Evolutionary conservation across 768 basidiomycete species (phyloP).

Genomic region (Russula abietina): DNA sequence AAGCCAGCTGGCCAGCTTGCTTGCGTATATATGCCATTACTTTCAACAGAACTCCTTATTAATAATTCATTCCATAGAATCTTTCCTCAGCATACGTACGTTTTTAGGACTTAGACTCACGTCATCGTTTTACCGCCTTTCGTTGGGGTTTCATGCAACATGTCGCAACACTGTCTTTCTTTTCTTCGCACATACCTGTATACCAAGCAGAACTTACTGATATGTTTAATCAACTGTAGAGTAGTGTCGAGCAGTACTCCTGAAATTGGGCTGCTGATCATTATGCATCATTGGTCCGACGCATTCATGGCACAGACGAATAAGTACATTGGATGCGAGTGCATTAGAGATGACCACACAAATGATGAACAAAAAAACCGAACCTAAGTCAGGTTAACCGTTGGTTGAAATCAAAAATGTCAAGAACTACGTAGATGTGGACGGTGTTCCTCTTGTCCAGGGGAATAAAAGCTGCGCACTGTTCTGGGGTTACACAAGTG

Average conservation of each 20-base stretch:
- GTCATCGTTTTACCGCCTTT: neutral
- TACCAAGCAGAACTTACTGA: slow-evolving; percentile 15
- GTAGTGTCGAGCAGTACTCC: neutral
- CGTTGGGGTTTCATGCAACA: neutral
- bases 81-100: neutral
- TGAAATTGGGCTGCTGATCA: slow-evolving; percentile 8
- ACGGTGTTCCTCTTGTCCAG: neutral
- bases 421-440: slow-evolving; percentile 9
- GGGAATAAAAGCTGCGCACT: neutral
- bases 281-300: neutral
- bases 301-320: slow-evolving; percentile 7
- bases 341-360: slow-evolving; percentile 2
- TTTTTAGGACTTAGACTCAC: neutral
- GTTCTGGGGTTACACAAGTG: slow-evolving; percentile 1
- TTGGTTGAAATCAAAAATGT: neutral
- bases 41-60: neutral
- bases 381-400: neutral
- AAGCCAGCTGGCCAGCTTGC: neutral
- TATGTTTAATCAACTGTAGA: slow-evolving; percentile 19
- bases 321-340: slow-evolving; percentile 9
- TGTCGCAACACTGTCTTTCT: neutral
- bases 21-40: neutral
- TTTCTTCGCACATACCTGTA: slow-evolving; percentile 17
- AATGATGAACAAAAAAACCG: neutral
- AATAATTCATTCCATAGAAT: slow-evolving; percentile 1